phyloP scores from a whole-genome alignment of 495 filamentous ascomycete genomes.

The Penicillium alfredii region DNA sequence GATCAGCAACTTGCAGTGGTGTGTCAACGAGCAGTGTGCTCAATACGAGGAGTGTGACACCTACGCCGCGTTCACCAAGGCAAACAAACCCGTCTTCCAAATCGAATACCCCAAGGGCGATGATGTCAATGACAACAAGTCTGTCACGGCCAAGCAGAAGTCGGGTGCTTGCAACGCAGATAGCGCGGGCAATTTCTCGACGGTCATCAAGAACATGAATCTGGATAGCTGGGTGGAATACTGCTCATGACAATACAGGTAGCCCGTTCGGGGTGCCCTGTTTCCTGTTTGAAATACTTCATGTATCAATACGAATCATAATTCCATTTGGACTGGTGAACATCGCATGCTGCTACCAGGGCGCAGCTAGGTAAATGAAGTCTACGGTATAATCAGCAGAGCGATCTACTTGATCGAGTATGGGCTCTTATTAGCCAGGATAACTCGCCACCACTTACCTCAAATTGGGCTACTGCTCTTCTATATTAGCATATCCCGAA shows the following conservation, averaged over 20 bases:
- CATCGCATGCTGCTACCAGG: too few relatives aligned
- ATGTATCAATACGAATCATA: slow-evolving; percentile 11
- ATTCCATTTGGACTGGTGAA: not conserved
- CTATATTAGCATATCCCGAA: too few relatives aligned
- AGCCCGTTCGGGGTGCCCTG: too few relatives aligned
- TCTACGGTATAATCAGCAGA: too few relatives aligned
- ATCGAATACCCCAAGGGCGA: slow-evolving; percentile 59
- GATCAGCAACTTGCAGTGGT: slow-evolving; percentile 55
- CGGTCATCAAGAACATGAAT: slow-evolving; percentile 58
- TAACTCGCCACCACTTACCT: too few relatives aligned
- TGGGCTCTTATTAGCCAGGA: too few relatives aligned
- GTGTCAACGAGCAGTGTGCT: slow-evolving; percentile 69
- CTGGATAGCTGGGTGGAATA: slow-evolving; percentile 53
- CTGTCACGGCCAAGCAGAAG: slow-evolving; percentile 23
- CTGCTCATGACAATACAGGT: slow-evolving; percentile 24
- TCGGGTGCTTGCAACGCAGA: slow-evolving; percentile 31
- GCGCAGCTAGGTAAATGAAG: slow-evolving; percentile 1
- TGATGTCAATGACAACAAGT: slow-evolving; percentile 32
- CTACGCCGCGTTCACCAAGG: slow-evolving; percentile 51
- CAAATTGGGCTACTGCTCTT: too few relatives aligned
- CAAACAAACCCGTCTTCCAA: slow-evolving; percentile 65
- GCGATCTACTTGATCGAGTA: too few relatives aligned
- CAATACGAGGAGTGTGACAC: slow-evolving; percentile 51
- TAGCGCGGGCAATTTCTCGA: slow-evolving; percentile 48
- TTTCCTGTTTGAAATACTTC: slow-evolving; percentile 3